Percentiles rank a stretch among this genome's conserved stretches.
phyloP scores from a whole-genome alignment of 2,329 filamentous ascomycete species.

The Achaetomium macrosporum region DNA sequence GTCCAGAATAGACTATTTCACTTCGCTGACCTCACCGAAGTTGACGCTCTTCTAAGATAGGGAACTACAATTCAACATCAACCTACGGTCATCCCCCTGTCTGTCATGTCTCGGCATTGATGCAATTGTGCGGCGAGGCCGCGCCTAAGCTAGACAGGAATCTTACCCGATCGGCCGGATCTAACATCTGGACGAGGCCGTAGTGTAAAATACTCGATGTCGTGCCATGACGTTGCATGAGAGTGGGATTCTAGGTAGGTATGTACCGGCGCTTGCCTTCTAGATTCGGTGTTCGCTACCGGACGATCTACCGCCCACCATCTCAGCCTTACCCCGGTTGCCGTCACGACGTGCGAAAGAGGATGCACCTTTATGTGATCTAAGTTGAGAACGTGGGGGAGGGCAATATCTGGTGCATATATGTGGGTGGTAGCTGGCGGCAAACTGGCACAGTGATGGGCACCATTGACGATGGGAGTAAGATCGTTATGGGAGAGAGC shows the following conservation, averaged over 20 bases:
- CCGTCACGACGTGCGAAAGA: not conserved
- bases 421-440: conserved; percentile 8
- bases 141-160: too few species aligned
- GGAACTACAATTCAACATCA: too few species aligned
- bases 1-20: too few species aligned
- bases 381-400: conserved; percentile 5
- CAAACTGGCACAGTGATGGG: not conserved
- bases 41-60: too few species aligned
- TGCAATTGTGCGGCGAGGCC: too few species aligned
- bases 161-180: conserved; percentile 2
- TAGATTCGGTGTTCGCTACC: conserved; percentile 4
- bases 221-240: conserved; percentile 2
- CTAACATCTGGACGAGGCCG: not conserved
- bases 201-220: not conserved
- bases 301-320: not conserved
- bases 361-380: not conserved
- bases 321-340: not conserved
- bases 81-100: too few species aligned
- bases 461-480: too few species aligned
- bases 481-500: too few species aligned
- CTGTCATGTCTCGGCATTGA: too few species aligned
- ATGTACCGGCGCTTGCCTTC: conserved; percentile 8
- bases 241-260: not conserved
- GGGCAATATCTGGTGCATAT: conserved; percentile 1
- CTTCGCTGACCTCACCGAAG: too few species aligned